Base-by-base conservation (phyloP, 2,329 filamentous ascomycete genomes). In the Exophiala mesophila region DNA sequence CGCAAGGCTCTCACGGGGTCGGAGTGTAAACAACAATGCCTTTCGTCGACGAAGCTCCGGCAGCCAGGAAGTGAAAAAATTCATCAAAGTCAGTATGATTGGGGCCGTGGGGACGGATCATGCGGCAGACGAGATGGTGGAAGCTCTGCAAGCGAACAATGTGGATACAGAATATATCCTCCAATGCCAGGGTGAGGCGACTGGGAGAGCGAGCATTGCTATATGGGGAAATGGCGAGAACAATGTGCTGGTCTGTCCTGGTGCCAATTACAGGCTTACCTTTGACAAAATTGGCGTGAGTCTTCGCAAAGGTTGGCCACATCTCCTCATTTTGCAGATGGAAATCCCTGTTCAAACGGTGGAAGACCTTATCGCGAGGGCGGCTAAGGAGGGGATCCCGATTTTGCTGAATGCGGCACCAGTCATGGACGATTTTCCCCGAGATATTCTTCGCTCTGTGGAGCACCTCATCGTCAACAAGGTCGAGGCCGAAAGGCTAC, bases 281-380 rank as follows among this genome's bases (percentile, higher is more conserved):
- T n/a, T n/a, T n/a, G n/a, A n/a, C n/a, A n/a, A n/a, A n/a, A n/a
- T n/a, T n/a, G n/a, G n/a, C n/a, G n/a, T n/a, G n/a, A n/a, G n/a
- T n/a, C n/a, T n/a, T n/a, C n/a, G n/a, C n/a, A n/a, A n/a, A n/a
- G n/a, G n/a, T n/a, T n/a, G n/a, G n/a, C n/a, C n/a, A n/a, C n/a
- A n/a, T n/a, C n/a, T n/a, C n/a, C n/a, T n/a, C n/a, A 36, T 36
- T 23, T 23, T 36, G 8, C 34, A 36, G n/a, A 36, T 36, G 34
- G 34, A 36, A 23, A 36, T 36, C 20, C 34, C 34, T 3, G 3
- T 20, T 20, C 6, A 23, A n/a, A 36, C 34, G 13, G 18, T 36
- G 13, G 18, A 6, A 23, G 12, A 36, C 19, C 17, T 23, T 19
- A 23, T 24, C 7, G 12, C 10, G 9, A 20, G 16, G 19, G 34